Evolutionary conservation across 768 basidiomycete species (phyloP).

Genomic region (Russula griseocarnosa): DNA sequence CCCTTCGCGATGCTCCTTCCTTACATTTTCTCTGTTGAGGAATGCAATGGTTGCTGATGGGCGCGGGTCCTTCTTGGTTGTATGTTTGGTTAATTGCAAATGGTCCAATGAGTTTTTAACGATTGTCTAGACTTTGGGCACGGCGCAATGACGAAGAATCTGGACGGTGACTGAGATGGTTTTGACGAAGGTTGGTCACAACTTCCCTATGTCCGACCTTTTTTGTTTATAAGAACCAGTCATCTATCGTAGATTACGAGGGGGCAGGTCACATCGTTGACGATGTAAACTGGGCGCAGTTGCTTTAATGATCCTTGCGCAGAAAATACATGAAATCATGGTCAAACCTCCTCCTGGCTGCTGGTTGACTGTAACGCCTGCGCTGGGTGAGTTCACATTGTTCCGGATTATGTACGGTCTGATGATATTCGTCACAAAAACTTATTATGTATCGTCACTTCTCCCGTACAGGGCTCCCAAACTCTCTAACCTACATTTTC

Average conservation of each 20-base stretch:
- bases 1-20: conserved; percentile 25
- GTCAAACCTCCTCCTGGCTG: conserved; percentile 57
- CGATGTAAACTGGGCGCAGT: conserved; percentile 43
- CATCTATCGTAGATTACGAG: conserved; percentile 87
- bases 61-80: conserved; percentile 56
- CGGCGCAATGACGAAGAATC: conserved; percentile 84
- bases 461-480: background rate
- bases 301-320: background rate
- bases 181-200: conserved; percentile 44
- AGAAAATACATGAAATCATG: conserved; percentile 44
- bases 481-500: conserved; percentile 1
- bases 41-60: conserved; percentile 56
- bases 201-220: background rate
- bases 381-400: conserved; percentile 35
- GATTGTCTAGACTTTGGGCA: conserved; percentile 73
- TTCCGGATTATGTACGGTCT: background rate
- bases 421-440: conserved; percentile 29
- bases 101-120: background rate
- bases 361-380: conserved; percentile 54
- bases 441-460: conserved; percentile 35
- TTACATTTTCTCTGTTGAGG: conserved; percentile 34
- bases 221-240: conserved; percentile 38
- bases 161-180: conserved; percentile 78
- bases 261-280: conserved; percentile 73
- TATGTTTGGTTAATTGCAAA: conserved; percentile 26